Percentiles rank a stretch among this genome's conserved stretches.
phyloP scores from a whole-genome alignment of 164 flowering plant genomes.

The Sextonia rubra region DNA sequence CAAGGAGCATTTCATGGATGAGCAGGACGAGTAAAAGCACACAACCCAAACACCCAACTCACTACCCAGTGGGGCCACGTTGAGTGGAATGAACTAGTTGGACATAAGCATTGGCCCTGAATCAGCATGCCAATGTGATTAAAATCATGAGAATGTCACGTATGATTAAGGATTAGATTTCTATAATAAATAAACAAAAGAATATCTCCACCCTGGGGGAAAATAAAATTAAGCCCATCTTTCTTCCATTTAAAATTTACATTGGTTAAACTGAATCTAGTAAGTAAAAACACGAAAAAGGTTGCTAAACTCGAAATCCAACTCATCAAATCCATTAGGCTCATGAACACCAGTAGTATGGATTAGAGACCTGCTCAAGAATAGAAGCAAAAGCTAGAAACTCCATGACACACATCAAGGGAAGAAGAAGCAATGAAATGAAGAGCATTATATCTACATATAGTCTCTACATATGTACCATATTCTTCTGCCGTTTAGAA shows the following conservation, averaged over 20 bases:
- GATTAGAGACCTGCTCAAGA: not conserved
- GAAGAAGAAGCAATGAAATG: not conserved
- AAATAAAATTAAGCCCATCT: not conserved
- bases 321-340: too few species aligned
- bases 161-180: not conserved
- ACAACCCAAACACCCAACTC: not conserved
- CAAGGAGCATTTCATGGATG: not conserved
- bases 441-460: not conserved
- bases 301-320: too few species aligned
- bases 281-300: too few species aligned
- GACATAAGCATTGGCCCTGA: not conserved
- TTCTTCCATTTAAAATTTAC: not conserved
- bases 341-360: not conserved
- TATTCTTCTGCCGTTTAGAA: not conserved
- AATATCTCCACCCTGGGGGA: not conserved
- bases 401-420: not conserved
- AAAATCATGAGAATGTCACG: not conserved
- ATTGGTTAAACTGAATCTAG: not conserved
- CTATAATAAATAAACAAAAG: not conserved
- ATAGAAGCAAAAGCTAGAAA: not conserved
- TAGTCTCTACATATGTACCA: not conserved
- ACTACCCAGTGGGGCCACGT: not conserved
- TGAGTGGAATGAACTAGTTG: not conserved
- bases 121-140: not conserved
- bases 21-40: not conserved